Percentiles rank a stretch among this genome's conserved stretches.
phyloP scores from a whole-genome alignment of 2,329 filamentous ascomycete genomes.

The Calonectria hawksworthii region DNA sequence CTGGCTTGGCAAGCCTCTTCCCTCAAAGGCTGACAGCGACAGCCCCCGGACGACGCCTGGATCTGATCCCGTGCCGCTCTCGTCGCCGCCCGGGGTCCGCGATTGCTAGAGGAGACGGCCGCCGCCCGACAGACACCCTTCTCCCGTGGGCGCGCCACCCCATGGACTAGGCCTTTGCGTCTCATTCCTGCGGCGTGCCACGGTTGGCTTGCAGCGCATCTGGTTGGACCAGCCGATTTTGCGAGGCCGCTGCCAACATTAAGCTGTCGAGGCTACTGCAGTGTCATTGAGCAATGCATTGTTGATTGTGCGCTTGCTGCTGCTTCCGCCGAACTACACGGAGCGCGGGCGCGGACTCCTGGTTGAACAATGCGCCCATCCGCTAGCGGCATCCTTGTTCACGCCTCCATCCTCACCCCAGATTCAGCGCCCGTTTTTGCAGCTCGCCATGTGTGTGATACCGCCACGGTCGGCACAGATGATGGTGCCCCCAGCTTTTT shows the following conservation, averaged over 20 bases:
- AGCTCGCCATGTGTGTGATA: background rate
- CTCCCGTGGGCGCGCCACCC: background rate
- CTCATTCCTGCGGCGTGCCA: background rate
- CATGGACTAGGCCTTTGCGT: background rate
- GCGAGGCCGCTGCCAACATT: background rate
- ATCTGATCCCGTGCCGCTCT: conserved; percentile 14
- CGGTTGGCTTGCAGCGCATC: background rate
- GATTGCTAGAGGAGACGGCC: background rate
- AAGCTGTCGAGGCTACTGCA: background rate
- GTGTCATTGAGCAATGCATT: background rate
- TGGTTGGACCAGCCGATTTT: background rate
- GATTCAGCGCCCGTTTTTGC: conserved; percentile 3
- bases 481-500: background rate
- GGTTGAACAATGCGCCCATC: conserved; percentile 11
- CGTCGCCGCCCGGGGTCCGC: conserved; percentile 19
- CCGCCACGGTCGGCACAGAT: background rate
- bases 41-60: conserved; percentile 3
- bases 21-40: background rate
- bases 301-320: background rate
- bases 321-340: background rate
- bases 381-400: background rate
- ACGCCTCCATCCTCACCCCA: background rate
- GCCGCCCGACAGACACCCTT: background rate
- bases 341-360: background rate
- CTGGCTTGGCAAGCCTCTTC: background rate